A percentile compares a stretch with the other conserved stretches of the same genome.
Evolutionary conservation across 1,284 basidiomycete genomes (phyloP).

Genomic region (Vanrija sp.): DNA sequence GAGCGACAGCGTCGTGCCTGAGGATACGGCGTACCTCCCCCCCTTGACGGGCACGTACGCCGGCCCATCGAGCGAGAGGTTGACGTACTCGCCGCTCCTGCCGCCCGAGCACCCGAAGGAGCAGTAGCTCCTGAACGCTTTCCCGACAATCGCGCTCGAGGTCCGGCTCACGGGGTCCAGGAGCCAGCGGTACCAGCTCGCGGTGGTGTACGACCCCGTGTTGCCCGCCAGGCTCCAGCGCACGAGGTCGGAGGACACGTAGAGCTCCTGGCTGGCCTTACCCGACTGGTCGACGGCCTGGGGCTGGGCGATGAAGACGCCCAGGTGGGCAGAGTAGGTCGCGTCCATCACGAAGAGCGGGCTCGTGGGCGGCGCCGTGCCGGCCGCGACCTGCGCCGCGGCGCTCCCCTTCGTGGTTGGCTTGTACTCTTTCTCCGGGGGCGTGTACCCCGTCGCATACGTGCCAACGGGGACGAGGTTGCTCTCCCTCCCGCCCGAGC

Average conservation of each 20-base stretch:
- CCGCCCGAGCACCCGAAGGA: conserved; percentile 11
- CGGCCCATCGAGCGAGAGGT: conserved; percentile 2
- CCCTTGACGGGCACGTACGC: background rate
- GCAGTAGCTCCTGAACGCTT: conserved; percentile 10
- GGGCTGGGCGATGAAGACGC: conserved; percentile 13
- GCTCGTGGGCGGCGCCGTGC: conserved; percentile 1
- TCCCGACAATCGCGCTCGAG: conserved; percentile 2
- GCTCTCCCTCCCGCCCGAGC: conserved; percentile 8
- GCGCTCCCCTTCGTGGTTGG: conserved; percentile 1
- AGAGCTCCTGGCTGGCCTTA: conserved; percentile 6
- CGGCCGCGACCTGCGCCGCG: background rate
- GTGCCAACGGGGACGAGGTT: conserved; percentile 5
- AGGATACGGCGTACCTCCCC: background rate
- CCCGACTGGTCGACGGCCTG: conserved; percentile 7
- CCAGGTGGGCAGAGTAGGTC: conserved; percentile 12
- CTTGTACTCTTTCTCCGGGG: conserved; percentile 4
- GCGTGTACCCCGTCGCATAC: background rate
- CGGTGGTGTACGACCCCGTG: conserved; percentile 12
- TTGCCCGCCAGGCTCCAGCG: conserved; percentile 9
- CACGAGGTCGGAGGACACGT: conserved; percentile 6
- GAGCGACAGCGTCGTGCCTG: background rate
- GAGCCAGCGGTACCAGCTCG: conserved; percentile 13
- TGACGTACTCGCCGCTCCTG: conserved; percentile 8
- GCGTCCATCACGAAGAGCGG: conserved; percentile 15
- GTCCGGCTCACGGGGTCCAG: conserved; percentile 4